Percentiles rank a stretch among this genome's conserved stretches.
Evolutionary conservation across 495 filamentous ascomycete species (phyloP).

Genomic region (Staphylotrichum longicolle): DNA sequence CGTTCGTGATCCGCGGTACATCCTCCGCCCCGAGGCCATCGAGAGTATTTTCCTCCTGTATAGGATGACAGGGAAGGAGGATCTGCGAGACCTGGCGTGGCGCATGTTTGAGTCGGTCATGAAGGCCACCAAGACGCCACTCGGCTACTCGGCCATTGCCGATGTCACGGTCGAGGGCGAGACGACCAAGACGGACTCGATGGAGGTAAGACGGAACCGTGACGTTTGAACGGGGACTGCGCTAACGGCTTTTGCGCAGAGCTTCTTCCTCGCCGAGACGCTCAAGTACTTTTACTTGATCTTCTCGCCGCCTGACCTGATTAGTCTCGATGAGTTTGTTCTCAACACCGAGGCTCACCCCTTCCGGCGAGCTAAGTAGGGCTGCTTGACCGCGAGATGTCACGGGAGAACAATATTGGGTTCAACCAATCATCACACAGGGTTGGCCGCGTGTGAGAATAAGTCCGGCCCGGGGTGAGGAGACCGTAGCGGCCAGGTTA

Average conservation of each 20-base stretch:
- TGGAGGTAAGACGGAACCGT: slow-evolving; percentile 24
- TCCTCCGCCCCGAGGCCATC: slow-evolving; percentile 63
- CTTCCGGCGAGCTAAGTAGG: slow-evolving; percentile 37
- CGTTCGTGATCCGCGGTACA: slow-evolving; percentile 39
- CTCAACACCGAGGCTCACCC: slow-evolving; percentile 88
- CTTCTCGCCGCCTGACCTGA: slow-evolving; percentile 68
- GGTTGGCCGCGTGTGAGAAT: too few relatives aligned
- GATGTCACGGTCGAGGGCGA: slow-evolving; percentile 44
- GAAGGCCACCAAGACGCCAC: slow-evolving; percentile 56
- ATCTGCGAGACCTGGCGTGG: slow-evolving; percentile 66
- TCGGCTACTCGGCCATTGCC: slow-evolving; percentile 56
- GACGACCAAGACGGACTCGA: slow-evolving; percentile 31
- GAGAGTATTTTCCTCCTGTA: slow-evolving; percentile 74
- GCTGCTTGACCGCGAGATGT: too few relatives aligned
- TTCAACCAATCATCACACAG: too few relatives aligned
- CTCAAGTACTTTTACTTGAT: slow-evolving; percentile 68
- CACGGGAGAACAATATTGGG: too few relatives aligned
- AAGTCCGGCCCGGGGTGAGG: too few relatives aligned
- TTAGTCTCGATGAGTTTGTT: slow-evolving; percentile 72
- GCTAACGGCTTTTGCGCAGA: neutral
- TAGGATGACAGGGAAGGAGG: slow-evolving; percentile 65
- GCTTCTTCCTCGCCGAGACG: slow-evolving; percentile 49
- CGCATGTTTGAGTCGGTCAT: slow-evolving; percentile 69
- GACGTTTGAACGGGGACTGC: neutral
- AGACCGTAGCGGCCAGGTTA: too few relatives aligned